Conservation (phyloP, 2,329 filamentous ascomycete species). For the Emydomyces testavorans region DNA sequence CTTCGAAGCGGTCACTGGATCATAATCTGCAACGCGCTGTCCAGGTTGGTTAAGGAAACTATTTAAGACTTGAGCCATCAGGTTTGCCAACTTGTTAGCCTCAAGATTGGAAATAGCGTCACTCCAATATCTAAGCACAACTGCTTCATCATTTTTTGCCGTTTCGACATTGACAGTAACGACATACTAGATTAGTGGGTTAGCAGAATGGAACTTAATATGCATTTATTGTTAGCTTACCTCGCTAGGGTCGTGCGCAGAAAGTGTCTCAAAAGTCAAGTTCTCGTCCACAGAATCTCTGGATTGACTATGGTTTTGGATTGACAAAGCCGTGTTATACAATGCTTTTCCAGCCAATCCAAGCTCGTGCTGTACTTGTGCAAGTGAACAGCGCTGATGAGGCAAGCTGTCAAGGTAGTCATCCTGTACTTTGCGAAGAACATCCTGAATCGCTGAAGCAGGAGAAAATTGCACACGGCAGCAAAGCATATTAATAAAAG, state of each 20-base stretch:
- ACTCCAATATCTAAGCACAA: slow-evolving; percentile 33
- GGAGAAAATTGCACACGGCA: slow-evolving; percentile 17
- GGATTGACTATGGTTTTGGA: slow-evolving; percentile 15
- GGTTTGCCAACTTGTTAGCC: slow-evolving; percentile 23
- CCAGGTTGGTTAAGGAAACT: slow-evolving; percentile 25
- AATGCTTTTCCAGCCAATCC: slow-evolving; percentile 14
- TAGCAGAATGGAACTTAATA: neutral
- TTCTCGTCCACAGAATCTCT: slow-evolving; percentile 12
- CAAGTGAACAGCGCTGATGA: slow-evolving; percentile 16
- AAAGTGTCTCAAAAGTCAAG: slow-evolving; percentile 13
- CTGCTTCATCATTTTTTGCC: slow-evolving; percentile 26
- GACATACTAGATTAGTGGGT: slow-evolving; percentile 23
- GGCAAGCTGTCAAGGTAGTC: slow-evolving; percentile 15
- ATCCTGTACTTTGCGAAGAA: slow-evolving; percentile 14
- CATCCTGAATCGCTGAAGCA: slow-evolving; percentile 6
- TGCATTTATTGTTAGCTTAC: slow-evolving; percentile 7
- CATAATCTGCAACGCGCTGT: slow-evolving; percentile 2
- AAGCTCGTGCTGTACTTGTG: slow-evolving; percentile 14
- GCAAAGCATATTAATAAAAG: slow-evolving; percentile 35
- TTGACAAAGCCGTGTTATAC: slow-evolving; percentile 17
- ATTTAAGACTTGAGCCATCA: slow-evolving; percentile 26
- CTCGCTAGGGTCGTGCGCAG: slow-evolving; percentile 16
- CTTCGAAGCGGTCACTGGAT: neutral
- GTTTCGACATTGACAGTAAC: slow-evolving; percentile 26
- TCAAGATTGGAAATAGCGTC: slow-evolving; percentile 29